phyloP scores from a whole-genome alignment of 1,139 yeast genomes.

The Scheffersomyces lignicola region DNA sequence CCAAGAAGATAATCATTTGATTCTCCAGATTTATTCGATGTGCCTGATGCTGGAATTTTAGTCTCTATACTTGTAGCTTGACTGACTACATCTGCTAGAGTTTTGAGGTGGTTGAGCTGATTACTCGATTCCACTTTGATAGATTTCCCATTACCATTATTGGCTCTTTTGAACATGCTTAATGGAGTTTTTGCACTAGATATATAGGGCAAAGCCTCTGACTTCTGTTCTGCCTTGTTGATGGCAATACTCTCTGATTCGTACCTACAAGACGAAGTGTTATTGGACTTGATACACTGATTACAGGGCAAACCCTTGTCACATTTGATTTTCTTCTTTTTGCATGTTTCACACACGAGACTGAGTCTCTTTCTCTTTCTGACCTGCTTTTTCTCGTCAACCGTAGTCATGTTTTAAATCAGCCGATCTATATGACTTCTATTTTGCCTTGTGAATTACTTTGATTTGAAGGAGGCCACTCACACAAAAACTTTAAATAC shows the following conservation, averaged over 20 bases:
- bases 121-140: conserved; percentile 5
- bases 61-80: neutral
- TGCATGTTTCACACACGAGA: conserved; percentile 38
- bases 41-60: neutral
- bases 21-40: neutral
- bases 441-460: too few species aligned
- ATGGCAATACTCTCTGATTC: conserved; percentile 15
- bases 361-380: conserved; percentile 32
- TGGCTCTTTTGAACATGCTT: conserved; percentile 6
- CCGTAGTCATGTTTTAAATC: conserved; percentile 1
- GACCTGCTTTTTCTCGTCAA: conserved; percentile 4
- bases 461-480: too few species aligned
- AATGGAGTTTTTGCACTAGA: conserved; percentile 28
- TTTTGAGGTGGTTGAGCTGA: neutral
- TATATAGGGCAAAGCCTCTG: conserved; percentile 20
- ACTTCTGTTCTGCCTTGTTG: neutral
- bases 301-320: conserved; percentile 38
- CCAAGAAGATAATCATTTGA: conserved; percentile 1
- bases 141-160: conserved; percentile 5
- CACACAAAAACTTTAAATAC: too few species aligned
- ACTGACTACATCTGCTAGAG: conserved; percentile 1
- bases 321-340: conserved; percentile 37
- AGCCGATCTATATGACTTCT: too few species aligned
- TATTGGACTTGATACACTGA: conserved; percentile 30
- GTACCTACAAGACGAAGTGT: conserved; percentile 26